Conservation (phyloP, 495 filamentous ascomycete genomes). For the Aspergillus asperescens region DNA sequence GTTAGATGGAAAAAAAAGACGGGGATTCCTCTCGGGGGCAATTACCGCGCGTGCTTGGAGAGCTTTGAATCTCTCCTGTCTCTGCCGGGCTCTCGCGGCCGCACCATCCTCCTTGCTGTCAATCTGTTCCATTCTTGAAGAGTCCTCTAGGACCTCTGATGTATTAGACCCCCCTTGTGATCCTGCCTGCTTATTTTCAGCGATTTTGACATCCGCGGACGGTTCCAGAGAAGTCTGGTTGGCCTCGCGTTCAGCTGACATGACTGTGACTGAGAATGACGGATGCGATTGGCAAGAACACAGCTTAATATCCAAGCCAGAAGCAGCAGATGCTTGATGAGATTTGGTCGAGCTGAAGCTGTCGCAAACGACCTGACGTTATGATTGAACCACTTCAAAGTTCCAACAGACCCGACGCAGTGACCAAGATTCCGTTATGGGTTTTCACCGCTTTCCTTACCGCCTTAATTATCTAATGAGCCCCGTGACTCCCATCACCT, state of each 20-base stretch:
- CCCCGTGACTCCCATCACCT: no score
- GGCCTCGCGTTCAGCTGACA: constrained; percentile 10
- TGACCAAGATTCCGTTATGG: neutral
- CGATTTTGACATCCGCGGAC: neutral
- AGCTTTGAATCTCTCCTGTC: constrained; percentile 63
- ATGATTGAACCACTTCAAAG: no score
- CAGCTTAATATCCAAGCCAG: neutral
- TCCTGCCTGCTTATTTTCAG: neutral
- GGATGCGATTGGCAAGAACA: no score
- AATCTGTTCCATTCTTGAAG: constrained; percentile 2
- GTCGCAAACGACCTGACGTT: no score
- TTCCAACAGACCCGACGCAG: no score
- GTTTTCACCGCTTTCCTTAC: neutral
- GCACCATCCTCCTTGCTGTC: constrained; percentile 27
- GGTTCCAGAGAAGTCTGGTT: neutral
- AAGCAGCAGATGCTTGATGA: neutral
- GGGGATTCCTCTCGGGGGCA: neutral
- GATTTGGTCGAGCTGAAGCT: no score
- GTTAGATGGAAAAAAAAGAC: constrained; percentile 17
- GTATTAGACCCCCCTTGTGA: neutral
- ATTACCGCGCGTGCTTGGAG: constrained; percentile 71
- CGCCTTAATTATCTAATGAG: neutral
- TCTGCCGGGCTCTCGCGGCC: constrained; percentile 29
- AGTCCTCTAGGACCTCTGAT: neutral
- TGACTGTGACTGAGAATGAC: neutral